Percentiles rank a stretch among this genome's conserved stretches.
Conservation (phyloP, 345 rosid genomes). For the Populus euphratica region DNA sequence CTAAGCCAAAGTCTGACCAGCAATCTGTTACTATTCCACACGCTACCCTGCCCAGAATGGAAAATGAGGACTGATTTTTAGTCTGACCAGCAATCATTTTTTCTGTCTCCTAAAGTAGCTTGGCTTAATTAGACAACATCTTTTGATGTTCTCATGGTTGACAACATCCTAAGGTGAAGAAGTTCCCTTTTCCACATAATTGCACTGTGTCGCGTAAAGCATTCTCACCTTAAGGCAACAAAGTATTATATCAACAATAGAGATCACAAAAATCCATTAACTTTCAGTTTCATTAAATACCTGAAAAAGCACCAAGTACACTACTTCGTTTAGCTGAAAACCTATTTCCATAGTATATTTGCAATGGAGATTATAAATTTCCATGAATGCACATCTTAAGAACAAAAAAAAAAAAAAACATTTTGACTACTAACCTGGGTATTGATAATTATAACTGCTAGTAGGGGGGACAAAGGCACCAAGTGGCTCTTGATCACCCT, state of each 20-base stretch:
- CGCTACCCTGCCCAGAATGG: neutral
- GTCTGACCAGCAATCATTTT: too few species aligned
- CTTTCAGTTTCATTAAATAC: neutral
- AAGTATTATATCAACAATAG: neutral
- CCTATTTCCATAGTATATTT: neutral
- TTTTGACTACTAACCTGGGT: conserved; percentile 44
- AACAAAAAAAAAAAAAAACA: neutral
- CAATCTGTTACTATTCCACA: neutral
- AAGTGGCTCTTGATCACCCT: conserved; percentile 19
- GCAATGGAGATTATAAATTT: neutral
- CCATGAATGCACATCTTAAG: neutral
- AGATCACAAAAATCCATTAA: neutral
- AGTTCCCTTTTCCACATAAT: neutral
- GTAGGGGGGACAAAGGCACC: conserved; percentile 26
- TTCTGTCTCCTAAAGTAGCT: too few species aligned
- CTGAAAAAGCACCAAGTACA: neutral
- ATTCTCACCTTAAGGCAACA: neutral
- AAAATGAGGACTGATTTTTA: neutral
- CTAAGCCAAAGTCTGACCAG: neutral
- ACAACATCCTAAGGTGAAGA: neutral
- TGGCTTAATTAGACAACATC: neutral
- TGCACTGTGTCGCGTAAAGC: neutral
- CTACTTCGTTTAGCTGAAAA: neutral
- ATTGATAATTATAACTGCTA: conserved; percentile 38
- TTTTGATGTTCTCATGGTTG: neutral